Conservation (phyloP, 257 asterid species). For the Catharanthus roseus region DNA sequence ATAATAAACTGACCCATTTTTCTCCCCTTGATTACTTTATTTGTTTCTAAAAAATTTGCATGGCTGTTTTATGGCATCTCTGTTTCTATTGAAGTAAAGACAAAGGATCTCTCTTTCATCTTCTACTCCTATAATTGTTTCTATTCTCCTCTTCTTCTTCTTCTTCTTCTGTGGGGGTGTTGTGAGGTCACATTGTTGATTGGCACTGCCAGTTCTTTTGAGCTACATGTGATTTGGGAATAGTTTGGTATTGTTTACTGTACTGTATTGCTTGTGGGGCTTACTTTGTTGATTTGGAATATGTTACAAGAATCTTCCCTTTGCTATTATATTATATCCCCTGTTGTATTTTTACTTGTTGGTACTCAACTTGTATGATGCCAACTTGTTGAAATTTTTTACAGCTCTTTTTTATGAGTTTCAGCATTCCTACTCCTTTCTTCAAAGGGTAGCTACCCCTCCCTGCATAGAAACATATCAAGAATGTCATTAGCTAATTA, state of each 20-base stretch:
- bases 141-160: not conserved
- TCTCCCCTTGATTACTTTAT: constrained; percentile 8
- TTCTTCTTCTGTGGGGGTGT: not conserved
- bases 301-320: constrained; percentile 22
- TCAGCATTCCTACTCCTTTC: no score
- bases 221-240: constrained; percentile 14
- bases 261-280: constrained; percentile 19
- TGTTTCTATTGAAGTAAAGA: not conserved
- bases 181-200: constrained; percentile 7
- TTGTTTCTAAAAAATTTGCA: not conserved
- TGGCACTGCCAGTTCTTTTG: constrained; percentile 12
- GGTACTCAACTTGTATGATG: constrained; percentile 5
- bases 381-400: no score
- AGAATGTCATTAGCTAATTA: no score
- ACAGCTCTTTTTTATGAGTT: no score
- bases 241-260: constrained; percentile 5
- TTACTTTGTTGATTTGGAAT: constrained; percentile 17
- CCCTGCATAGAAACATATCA: no score
- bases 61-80: not conserved
- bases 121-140: not conserved
- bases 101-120: constrained; percentile 1
- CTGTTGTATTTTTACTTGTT: not conserved
- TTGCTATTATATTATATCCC: not conserved
- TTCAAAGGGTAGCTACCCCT: no score
- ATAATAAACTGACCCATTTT: constrained; percentile 23